Percentiles rank a stretch among this genome's conserved stretches.
phyloP scores from a whole-genome alignment of 2,329 filamentous ascomycete species.

The Bisporella sp. region DNA sequence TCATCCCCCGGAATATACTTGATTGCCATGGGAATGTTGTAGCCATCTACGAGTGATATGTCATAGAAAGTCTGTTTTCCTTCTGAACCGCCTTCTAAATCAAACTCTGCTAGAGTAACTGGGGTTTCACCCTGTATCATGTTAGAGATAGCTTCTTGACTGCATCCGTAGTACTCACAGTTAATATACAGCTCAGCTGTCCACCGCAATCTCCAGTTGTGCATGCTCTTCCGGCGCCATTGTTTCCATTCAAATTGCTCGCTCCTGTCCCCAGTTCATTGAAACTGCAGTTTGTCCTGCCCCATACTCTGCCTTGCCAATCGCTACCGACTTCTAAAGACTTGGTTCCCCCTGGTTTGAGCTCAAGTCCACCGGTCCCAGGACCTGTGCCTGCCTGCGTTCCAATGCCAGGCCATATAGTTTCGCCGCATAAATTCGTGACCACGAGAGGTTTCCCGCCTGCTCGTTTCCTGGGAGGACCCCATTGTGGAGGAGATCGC shows the following conservation, averaged over 20 bases:
- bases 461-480: constrained; percentile 26
- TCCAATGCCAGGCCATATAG: constrained; percentile 69
- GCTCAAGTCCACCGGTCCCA: constrained; percentile 59
- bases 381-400: constrained; percentile 68
- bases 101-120: constrained; percentile 75
- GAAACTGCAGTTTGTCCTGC: constrained; percentile 76
- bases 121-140: constrained; percentile 59
- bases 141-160: constrained; percentile 11
- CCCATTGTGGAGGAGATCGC: constrained; percentile 15
- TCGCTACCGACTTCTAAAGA: constrained; percentile 61
- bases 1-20: constrained; percentile 55
- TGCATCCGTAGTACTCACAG: constrained; percentile 41
- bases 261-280: constrained; percentile 53
- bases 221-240: constrained; percentile 51
- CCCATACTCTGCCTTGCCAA: constrained; percentile 81
- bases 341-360: constrained; percentile 49
- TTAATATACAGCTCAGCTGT: constrained; percentile 59
- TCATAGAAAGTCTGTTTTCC: constrained; percentile 70
- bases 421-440: constrained; percentile 64
- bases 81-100: constrained; percentile 57
- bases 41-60: constrained; percentile 78
- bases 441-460: constrained; percentile 53
- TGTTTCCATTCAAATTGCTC: constrained; percentile 31
- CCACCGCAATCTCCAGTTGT: constrained; percentile 71
- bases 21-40: constrained; percentile 68